Evolutionary conservation across 2,329 filamentous ascomycete species (phyloP).

Genomic region (Aspergillus transmontanensis): DNA sequence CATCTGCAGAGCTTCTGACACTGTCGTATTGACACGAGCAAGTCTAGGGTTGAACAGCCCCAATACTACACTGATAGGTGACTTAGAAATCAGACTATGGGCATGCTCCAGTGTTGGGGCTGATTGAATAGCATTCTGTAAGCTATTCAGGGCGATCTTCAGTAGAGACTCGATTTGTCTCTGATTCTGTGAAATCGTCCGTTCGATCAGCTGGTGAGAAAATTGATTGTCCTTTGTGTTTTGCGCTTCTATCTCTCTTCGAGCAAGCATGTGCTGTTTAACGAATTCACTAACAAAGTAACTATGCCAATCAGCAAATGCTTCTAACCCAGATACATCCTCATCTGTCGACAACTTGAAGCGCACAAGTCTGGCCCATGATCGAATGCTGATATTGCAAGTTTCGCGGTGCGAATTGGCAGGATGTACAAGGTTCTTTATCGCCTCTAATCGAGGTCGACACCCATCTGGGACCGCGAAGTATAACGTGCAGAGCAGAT

Average conservation of each 20-base stretch:
- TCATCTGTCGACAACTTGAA: conserved; percentile 60
- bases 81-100: conserved; percentile 46
- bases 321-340: conserved; percentile 45
- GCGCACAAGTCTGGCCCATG: conserved; percentile 60
- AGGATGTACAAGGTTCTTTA: conserved; percentile 60
- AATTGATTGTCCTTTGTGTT: conserved; percentile 43
- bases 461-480: conserved; percentile 57
- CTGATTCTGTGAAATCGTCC: conserved; percentile 59
- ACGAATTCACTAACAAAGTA: conserved; percentile 57
- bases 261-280: conserved; percentile 58
- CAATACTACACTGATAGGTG: conserved; percentile 50
- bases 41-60: conserved; percentile 55
- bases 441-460: conserved; percentile 55
- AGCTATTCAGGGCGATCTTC: conserved; percentile 53
- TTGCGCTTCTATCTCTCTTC: conserved; percentile 61
- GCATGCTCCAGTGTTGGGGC: conserved; percentile 45
- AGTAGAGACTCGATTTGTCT: conserved; percentile 58
- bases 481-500: conserved; percentile 62
- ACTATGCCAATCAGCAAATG: conserved; percentile 58
- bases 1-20: conserved; percentile 54
- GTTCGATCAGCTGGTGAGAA: conserved; percentile 51
- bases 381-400: conserved; percentile 59
- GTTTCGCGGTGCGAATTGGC: conserved; percentile 60
- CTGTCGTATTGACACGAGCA: conserved; percentile 46
- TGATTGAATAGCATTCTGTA: conserved; percentile 52